A percentile compares a stretch with the other conserved stretches of the same genome.
These are phyloP conservation scores for Eimeria tenella DNA, from an alignment of 169 alveolate genomes.

Conservation along the genomic window DNA sequence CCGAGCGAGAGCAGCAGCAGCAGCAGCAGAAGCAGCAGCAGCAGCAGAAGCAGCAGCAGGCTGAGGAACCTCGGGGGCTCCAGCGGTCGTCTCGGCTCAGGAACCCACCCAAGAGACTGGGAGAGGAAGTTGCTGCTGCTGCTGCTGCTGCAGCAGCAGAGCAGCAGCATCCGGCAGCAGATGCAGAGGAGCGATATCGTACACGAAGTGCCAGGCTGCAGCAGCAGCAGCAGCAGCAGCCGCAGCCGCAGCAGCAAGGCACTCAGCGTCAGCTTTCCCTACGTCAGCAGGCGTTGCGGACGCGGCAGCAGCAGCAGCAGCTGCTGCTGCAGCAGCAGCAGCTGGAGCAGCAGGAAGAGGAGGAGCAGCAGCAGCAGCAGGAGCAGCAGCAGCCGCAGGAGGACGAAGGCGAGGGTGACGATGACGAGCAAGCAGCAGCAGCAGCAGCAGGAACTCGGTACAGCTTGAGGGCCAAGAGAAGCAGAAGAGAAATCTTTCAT, in stretches of 20 bases:
- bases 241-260: not conserved
- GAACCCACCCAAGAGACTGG: not conserved
- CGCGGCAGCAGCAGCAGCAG: constrained; percentile 52
- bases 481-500: not conserved
- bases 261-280: constrained; percentile 18
- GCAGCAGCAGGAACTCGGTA: not conserved
- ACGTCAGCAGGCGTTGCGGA: constrained; percentile 1
- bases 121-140: not conserved
- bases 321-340: constrained; percentile 16
- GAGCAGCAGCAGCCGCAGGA: constrained; percentile 22
- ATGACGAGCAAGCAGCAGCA: constrained; percentile 5
- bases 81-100: not conserved
- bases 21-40: not conserved
- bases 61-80: not conserved
- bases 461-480: not conserved
- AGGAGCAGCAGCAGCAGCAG: constrained; percentile 47
- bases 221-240: not conserved
- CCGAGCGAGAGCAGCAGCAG: not conserved
- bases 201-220: not conserved
- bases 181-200: not conserved
- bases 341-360: constrained; percentile 1
- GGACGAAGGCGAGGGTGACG: not conserved
- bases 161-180: not conserved
- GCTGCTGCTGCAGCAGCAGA: not conserved
- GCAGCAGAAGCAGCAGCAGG: too few species aligned